These are phyloP conservation scores for Xerocomus alliaceus DNA, from an alignment of 1,284 basidiomycete genomes.

Conservation along the genomic window DNA sequence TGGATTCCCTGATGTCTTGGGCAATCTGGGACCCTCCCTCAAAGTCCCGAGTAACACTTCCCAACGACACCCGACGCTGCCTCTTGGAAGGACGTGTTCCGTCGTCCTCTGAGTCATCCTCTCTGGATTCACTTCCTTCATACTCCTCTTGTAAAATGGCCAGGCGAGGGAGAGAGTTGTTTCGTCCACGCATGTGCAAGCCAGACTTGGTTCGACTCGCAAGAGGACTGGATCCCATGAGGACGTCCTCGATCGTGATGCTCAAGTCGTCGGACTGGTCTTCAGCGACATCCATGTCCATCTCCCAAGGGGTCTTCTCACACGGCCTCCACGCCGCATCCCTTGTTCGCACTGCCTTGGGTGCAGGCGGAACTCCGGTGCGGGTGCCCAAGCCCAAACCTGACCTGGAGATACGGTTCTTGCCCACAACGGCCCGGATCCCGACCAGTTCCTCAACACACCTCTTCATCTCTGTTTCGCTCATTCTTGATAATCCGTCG, in stretches of 20 bases:
- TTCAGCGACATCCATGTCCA: conserved; percentile 24
- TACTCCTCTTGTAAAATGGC: conserved; percentile 36
- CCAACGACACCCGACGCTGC: conserved; percentile 14
- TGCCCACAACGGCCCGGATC: conserved; percentile 43
- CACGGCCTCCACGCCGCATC: conserved; percentile 23
- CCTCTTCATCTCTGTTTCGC: conserved; percentile 50
- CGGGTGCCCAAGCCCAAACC: conserved; percentile 23
- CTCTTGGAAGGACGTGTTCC: conserved; percentile 30
- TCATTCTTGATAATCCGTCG: conserved; percentile 36
- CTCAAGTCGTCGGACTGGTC: conserved; percentile 5
- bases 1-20: conserved; percentile 17
- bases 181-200: conserved; percentile 11
- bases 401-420: conserved; percentile 26
- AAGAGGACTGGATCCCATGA: conserved; percentile 39
- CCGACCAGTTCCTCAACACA: conserved; percentile 61
- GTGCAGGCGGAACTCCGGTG: conserved; percentile 30
- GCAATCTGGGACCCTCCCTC: background rate
- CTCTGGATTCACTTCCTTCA: conserved; percentile 25
- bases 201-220: conserved; percentile 24
- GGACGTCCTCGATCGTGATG: conserved; percentile 20
- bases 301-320: conserved; percentile 36
- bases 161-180: conserved; percentile 19
- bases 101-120: conserved; percentile 7
- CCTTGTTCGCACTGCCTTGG: conserved; percentile 36
- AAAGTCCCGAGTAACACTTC: background rate